phyloP scores from a whole-genome alignment of 23 red algal genomes.

The Gracilaria domingensis region DNA sequence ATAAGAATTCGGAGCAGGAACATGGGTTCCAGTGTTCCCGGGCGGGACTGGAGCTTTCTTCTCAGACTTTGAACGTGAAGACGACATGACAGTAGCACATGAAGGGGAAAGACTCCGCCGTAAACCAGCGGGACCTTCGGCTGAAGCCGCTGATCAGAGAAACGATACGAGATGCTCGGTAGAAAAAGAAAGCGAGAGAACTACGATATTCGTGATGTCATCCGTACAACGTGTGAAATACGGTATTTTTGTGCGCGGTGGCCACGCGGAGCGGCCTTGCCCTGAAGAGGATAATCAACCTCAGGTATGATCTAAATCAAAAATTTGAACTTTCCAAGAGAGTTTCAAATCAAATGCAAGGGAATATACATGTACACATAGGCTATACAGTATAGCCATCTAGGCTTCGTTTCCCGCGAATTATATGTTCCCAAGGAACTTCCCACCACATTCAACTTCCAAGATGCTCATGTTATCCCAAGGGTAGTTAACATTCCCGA shows the following conservation, averaged over 20 bases:
- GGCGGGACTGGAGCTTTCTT: slow-evolving; percentile 45
- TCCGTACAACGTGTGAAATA: too few species aligned
- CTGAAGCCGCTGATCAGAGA: background rate
- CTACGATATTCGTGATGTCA: too few species aligned
- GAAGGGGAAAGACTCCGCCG: background rate
- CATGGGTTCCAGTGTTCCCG: slow-evolving; percentile 78
- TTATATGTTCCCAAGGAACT: background rate
- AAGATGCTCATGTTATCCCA: too few species aligned
- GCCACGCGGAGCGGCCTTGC: too few species aligned
- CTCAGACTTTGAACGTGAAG: background rate
- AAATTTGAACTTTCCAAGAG: background rate
- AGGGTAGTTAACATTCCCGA: background rate
- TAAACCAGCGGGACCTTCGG: background rate
- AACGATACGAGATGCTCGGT: background rate
- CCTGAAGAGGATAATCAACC: too few species aligned
- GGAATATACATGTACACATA: too few species aligned
- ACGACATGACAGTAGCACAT: slow-evolving; percentile 10
- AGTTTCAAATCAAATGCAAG: background rate
- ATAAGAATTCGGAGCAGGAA: slow-evolving; percentile 60
- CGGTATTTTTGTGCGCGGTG: too few species aligned
- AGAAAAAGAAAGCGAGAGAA: background rate
- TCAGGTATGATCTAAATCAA: too few species aligned
- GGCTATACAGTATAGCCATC: too few species aligned
- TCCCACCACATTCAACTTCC: too few species aligned
- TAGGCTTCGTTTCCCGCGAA: background rate